These are phyloP conservation scores for Coemansia aciculifera DNA, from an alignment of 192 early-diverging fungal species.

Conservation along the genomic window DNA sequence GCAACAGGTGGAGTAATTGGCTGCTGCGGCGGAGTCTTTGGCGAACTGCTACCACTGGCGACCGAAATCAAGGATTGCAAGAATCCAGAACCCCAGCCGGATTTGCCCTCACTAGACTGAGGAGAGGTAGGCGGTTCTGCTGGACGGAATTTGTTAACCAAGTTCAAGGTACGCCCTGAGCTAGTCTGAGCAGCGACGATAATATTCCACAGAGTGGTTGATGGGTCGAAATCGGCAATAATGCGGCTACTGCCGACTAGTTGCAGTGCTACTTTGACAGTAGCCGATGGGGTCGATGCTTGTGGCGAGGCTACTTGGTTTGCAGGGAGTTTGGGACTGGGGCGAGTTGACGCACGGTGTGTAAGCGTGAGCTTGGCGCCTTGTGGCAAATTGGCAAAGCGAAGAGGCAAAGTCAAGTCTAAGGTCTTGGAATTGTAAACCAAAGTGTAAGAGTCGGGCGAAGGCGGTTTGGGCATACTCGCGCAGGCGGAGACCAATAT, in stretches of 20 bases:
- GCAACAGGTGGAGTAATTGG: background rate
- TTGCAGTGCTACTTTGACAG: slow-evolving; percentile 71
- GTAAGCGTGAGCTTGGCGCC: slow-evolving; percentile 73
- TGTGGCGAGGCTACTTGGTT: background rate
- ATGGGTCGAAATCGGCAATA: slow-evolving; percentile 60
- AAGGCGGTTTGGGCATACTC: slow-evolving; percentile 56
- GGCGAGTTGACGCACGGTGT: slow-evolving; percentile 7
- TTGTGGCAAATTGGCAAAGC: slow-evolving; percentile 79
- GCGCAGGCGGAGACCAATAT: slow-evolving; percentile 65
- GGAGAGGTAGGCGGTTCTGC: background rate
- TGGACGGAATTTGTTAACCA: slow-evolving; percentile 19
- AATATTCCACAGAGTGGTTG: slow-evolving; percentile 68
- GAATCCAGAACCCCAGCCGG: slow-evolving; percentile 3
- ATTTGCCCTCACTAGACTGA: background rate
- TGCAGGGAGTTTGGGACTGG: background rate
- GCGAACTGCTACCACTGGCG: background rate
- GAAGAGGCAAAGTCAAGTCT: slow-evolving; percentile 71
- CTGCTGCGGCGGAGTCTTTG: slow-evolving; percentile 8
- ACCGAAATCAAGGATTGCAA: slow-evolving; percentile 1
- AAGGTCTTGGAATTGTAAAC: slow-evolving; percentile 67
- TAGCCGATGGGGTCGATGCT: background rate
- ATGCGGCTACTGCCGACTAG: slow-evolving; percentile 67
- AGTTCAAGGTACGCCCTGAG: slow-evolving; percentile 26
- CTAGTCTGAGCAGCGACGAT: slow-evolving; percentile 18
- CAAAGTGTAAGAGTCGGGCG: slow-evolving; percentile 61